phyloP scores from a whole-genome alignment of 2,329 filamentous ascomycete genomes.

The Neofusicoccum sp. region DNA sequence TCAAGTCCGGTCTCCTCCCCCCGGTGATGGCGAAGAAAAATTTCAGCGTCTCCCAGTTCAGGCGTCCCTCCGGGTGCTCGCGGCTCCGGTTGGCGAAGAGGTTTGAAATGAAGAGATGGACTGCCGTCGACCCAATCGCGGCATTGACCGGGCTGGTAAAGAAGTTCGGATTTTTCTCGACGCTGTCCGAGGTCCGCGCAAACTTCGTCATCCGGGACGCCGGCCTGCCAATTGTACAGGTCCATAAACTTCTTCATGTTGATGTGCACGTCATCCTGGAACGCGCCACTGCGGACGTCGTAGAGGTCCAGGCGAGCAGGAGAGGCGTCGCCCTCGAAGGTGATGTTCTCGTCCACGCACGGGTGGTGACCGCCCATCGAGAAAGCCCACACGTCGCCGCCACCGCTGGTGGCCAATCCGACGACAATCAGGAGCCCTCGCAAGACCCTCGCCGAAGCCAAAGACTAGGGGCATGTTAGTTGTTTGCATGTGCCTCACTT shows the following conservation, averaged over 20 bases:
- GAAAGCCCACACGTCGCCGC: conserved; percentile 50
- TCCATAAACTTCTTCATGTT: conserved; percentile 51
- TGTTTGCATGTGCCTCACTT: too few species aligned
- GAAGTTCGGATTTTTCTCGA: neutral
- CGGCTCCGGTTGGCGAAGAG: neutral
- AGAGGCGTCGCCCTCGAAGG: conserved; percentile 54
- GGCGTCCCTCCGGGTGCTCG: neutral
- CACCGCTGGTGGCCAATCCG: conserved; percentile 44
- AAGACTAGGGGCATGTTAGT: neutral
- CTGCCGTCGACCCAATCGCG: neutral
- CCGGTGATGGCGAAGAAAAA: neutral
- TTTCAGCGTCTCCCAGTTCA: neutral
- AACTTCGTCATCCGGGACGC: neutral
- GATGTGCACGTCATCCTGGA: conserved; percentile 33
- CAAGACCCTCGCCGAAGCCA: neutral
- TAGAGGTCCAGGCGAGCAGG: conserved; percentile 55
- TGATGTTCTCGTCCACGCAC: conserved; percentile 22
- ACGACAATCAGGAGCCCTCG: conserved; percentile 29
- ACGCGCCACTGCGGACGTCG: conserved; percentile 41
- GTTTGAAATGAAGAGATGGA: neutral
- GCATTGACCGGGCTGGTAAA: neutral
- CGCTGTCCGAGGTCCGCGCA: neutral
- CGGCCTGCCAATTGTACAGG: conserved; percentile 37
- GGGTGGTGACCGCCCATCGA: conserved; percentile 48
- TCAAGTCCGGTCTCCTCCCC: neutral